Percentiles rank a stretch among this genome's conserved stretches.
Conservation (phyloP, 2,329 filamentous ascomycete species). For the Diaporthe ampelina region DNA sequence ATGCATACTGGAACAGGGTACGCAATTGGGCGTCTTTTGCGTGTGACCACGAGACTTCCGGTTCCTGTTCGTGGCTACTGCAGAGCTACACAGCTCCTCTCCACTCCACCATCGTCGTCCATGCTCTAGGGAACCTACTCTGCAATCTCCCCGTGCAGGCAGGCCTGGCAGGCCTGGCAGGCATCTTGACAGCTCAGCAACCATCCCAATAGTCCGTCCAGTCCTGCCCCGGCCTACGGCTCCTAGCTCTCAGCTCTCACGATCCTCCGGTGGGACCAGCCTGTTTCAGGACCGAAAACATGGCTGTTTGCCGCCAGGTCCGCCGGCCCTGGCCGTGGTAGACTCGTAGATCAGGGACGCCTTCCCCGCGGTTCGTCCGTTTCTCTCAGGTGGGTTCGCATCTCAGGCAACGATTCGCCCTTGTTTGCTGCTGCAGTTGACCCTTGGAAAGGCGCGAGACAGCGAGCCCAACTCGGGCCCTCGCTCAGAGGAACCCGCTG, state of each 20-base stretch:
- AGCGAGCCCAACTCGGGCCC: constrained; percentile 21
- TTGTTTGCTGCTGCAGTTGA: neutral
- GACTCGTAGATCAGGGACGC: constrained; percentile 33
- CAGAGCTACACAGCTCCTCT: neutral
- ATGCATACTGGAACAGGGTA: neutral
- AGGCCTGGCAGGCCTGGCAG: neutral
- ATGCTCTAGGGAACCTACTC: neutral
- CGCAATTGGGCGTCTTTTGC: neutral
- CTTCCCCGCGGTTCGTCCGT: constrained; percentile 30
- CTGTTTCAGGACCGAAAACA: constrained; percentile 11
- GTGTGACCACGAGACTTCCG: constrained; percentile 12
- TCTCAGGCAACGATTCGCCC: constrained; percentile 25
- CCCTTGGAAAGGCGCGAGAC: constrained; percentile 17
- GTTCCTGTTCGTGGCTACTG: constrained; percentile 7
- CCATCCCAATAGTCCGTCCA: neutral
- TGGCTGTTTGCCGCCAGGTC: constrained; percentile 31
- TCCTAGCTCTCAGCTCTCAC: constrained; percentile 15
- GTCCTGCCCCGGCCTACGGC: constrained; percentile 2
- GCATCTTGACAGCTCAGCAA: constrained; percentile 26
- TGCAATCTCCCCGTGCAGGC: constrained; percentile 6
- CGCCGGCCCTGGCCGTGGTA: constrained; percentile 10
- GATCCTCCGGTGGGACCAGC: constrained; percentile 23
- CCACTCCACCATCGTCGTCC: constrained; percentile 6
- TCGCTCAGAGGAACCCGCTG: neutral
- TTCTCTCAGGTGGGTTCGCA: constrained; percentile 26